Conservation (phyloP, 2,329 filamentous ascomycete species). For the Colletotrichum horii region DNA sequence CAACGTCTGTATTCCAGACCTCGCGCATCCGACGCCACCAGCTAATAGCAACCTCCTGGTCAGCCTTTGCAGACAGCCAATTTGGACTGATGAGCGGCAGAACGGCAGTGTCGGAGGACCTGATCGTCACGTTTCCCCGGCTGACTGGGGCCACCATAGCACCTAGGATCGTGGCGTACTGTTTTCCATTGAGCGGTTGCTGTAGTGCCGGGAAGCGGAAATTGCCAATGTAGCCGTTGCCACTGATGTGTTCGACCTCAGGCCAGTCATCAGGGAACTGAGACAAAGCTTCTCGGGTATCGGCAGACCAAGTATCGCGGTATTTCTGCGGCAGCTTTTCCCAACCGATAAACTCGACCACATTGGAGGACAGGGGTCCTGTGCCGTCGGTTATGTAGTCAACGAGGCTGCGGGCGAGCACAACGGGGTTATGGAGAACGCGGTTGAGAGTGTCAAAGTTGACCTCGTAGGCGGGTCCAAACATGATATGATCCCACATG, state of each 20-base stretch:
- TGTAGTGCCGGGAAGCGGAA: background rate
- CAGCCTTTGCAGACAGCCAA: slow-evolving; percentile 46
- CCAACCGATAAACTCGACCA: slow-evolving; percentile 24
- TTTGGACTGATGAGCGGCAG: slow-evolving; percentile 50
- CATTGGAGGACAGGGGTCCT: background rate
- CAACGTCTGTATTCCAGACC: slow-evolving; percentile 31
- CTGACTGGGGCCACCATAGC: slow-evolving; percentile 43
- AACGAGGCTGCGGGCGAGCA: background rate
- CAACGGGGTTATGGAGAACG: background rate
- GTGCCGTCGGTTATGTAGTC: background rate
- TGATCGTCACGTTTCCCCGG: slow-evolving; percentile 48
- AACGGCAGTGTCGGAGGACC: slow-evolving; percentile 36
- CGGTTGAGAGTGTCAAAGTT: background rate
- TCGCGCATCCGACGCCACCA: slow-evolving; percentile 46
- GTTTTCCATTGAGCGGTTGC: slow-evolving; percentile 11
- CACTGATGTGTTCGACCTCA: background rate
- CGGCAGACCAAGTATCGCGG: background rate
- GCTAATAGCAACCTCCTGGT: slow-evolving; percentile 48
- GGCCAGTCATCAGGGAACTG: background rate
- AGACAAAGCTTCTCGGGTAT: background rate
- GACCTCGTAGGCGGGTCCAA: background rate
- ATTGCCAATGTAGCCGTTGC: slow-evolving; percentile 22
- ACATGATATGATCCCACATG: slow-evolving; percentile 59
- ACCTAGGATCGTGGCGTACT: slow-evolving; percentile 27
- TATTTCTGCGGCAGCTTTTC: slow-evolving; percentile 21